Base-by-base conservation (phyloP, 2,329 filamentous ascomycete genomes). In the Didymella exigua region DNA sequence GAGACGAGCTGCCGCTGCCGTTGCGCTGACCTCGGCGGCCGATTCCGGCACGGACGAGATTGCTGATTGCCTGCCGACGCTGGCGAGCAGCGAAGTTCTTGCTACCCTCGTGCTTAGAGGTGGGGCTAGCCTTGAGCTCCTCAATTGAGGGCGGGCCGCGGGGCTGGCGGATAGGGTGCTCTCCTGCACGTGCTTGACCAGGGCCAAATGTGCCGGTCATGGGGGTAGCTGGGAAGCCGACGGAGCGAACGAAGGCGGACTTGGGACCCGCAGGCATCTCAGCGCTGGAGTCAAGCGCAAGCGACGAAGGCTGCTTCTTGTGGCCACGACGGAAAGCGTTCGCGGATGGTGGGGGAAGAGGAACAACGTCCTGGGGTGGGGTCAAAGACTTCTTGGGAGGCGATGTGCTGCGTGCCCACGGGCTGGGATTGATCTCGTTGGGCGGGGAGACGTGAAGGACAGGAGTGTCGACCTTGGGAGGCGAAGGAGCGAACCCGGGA, bases 31-130 rank as follows among this genome's bases (percentile, higher is more conserved):
- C 84, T 52, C 93, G 91, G 56, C 95, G 90, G 70, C 92, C 91
- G 60, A 95, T 84, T 14, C 93, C 93, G 49, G 93, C 93, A 62
- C 90, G 90, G 58, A 97, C 90, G 44, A 99, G 84, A 72, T 92
- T 97, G 79, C 93, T 88, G 38, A 99, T 87, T 23, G 95, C 95
- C 67, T 90, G 92, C 61, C 93, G 91, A 56, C 95, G 91, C 69
- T 96, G 93, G 58, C 95, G 92, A 51, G 92, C 87, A 10, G 90
- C 89, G 77, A 99, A 99, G 80, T 99, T 99, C 85, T 97, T 82
- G 86, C 93, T 97, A 21, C 93, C 95, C 75, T 98, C 93, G 61
- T 93, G 86, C 79, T 92, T 96, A 63, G 91, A 88, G 8, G 93
- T 98, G 1, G 95, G 95, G 78, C 93, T 95, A 18, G 88, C 84